Conservation (phyloP, 345 rosid genomes). For the Microthlaspi erraticum region DNA sequence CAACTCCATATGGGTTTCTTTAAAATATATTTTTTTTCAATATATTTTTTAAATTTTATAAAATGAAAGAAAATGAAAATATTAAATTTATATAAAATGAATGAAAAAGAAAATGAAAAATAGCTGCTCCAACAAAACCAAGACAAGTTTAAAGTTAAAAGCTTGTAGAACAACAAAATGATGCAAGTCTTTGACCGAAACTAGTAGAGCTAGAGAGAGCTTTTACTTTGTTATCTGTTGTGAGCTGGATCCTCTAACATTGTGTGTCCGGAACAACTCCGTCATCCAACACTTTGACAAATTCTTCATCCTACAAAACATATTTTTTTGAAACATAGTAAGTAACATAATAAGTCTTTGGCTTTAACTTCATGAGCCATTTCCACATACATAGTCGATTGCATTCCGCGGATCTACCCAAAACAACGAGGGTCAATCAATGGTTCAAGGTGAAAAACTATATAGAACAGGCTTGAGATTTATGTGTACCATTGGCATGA, state of each 20-base stretch:
- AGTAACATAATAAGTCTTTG: constrained; percentile 55
- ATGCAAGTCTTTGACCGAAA: no score
- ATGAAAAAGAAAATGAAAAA: no score
- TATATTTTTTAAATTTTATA: no score
- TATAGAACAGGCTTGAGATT: constrained; percentile 10
- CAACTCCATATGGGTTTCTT: no score
- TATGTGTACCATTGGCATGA: constrained; percentile 88
- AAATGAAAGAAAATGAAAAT: no score
- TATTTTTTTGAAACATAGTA: not conserved
- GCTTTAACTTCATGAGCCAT: constrained; percentile 70
- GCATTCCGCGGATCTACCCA: constrained; percentile 92
- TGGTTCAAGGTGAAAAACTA: constrained; percentile 32
- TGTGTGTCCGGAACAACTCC: constrained; percentile 82
- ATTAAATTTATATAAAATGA: no score
- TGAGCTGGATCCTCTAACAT: constrained; percentile 92
- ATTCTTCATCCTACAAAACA: constrained; percentile 73
- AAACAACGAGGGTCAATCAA: constrained; percentile 15
- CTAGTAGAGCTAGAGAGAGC: no score
- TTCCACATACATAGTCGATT: constrained; percentile 85
- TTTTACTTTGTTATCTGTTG: no score
- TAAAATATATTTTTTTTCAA: no score
- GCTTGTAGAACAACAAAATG: no score
- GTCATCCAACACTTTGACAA: constrained; percentile 70
- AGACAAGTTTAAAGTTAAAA: no score
- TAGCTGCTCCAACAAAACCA: no score